phyloP scores from a whole-genome alignment of 2,329 filamentous ascomycete species.

The Fusarium gaditjirri region DNA sequence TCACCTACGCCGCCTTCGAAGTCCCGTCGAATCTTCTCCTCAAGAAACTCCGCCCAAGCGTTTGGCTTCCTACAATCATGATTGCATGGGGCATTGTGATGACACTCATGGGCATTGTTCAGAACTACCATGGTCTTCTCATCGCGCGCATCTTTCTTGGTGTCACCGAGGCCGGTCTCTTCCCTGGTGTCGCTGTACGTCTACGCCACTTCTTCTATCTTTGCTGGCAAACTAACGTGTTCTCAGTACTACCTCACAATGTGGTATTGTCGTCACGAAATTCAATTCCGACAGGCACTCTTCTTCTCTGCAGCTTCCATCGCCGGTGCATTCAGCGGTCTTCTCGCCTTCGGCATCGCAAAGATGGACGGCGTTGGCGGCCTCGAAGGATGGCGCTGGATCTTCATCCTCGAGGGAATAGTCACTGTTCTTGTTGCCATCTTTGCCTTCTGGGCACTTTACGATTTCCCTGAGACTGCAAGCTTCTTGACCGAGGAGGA shows the following conservation, averaged over 20 bases:
- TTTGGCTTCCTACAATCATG: slow-evolving; percentile 84
- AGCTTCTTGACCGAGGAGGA: slow-evolving; percentile 78
- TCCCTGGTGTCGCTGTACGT: slow-evolving; percentile 67
- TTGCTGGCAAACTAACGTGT: neutral
- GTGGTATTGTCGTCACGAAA: slow-evolving; percentile 69
- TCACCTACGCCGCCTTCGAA: slow-evolving; percentile 80
- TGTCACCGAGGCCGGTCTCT: slow-evolving; percentile 73
- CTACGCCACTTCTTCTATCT: no score
- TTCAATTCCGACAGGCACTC: slow-evolving; percentile 69
- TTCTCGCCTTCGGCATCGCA: slow-evolving; percentile 75
- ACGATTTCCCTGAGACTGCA: slow-evolving; percentile 85
- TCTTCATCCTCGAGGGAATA: slow-evolving; percentile 77
- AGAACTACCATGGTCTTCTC: slow-evolving; percentile 59
- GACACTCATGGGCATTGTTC: slow-evolving; percentile 65
- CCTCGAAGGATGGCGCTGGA: slow-evolving; percentile 71
- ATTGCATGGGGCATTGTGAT: slow-evolving; percentile 63
- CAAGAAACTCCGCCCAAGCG: slow-evolving; percentile 76
- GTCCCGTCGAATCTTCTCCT: slow-evolving; percentile 81
- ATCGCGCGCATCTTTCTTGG: slow-evolving; percentile 68
- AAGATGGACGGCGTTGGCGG: slow-evolving; percentile 75
- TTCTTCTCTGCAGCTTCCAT: slow-evolving; percentile 87
- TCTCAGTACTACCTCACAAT: slow-evolving; percentile 64
- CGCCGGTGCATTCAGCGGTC: slow-evolving; percentile 79
- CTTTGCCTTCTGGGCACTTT: slow-evolving; percentile 75
- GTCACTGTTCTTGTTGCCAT: slow-evolving; percentile 75